Conservation (phyloP, 192 early-diverging fungal genomes). For the Backusella australiensis region DNA sequence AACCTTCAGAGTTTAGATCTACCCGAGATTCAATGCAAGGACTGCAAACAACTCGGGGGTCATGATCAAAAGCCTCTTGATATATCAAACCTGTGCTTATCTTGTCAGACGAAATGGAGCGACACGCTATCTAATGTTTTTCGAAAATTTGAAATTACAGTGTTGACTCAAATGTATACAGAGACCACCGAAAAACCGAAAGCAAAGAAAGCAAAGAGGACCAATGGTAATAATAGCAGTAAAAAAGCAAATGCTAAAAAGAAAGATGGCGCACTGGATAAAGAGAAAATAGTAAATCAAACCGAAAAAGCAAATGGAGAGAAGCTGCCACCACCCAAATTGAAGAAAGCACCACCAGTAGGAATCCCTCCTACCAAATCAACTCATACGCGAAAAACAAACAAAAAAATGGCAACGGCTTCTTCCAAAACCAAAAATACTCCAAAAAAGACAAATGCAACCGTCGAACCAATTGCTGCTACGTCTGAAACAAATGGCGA, state of each 20-base stretch:
- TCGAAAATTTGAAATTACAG: neutral
- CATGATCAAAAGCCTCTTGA: neutral
- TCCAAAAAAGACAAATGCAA: neutral
- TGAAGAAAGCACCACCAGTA: neutral
- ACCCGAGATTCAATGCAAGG: neutral
- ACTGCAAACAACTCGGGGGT: neutral
- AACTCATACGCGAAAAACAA: constrained; percentile 11
- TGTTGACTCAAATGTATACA: neutral
- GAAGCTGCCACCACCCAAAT: neutral
- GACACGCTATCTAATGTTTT: neutral
- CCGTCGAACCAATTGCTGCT: constrained; percentile 27
- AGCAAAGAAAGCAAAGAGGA: neutral
- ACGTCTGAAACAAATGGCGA: constrained; percentile 30
- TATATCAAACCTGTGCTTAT: neutral
- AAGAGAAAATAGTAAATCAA: neutral
- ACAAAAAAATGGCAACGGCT: constrained; percentile 10
- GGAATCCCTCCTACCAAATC: constrained; percentile 16
- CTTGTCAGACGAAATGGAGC: neutral
- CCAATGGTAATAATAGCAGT: neutral
- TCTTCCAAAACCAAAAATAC: neutral
- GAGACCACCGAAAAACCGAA: neutral
- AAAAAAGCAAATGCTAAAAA: neutral
- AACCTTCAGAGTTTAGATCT: neutral
- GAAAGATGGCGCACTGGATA: neutral
- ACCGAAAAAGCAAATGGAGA: neutral